A percentile compares a stretch with the other conserved stretches of the same genome.
Conservation (phyloP, 2,329 filamentous ascomycete species). For the Aspergillus thermomutatus region DNA sequence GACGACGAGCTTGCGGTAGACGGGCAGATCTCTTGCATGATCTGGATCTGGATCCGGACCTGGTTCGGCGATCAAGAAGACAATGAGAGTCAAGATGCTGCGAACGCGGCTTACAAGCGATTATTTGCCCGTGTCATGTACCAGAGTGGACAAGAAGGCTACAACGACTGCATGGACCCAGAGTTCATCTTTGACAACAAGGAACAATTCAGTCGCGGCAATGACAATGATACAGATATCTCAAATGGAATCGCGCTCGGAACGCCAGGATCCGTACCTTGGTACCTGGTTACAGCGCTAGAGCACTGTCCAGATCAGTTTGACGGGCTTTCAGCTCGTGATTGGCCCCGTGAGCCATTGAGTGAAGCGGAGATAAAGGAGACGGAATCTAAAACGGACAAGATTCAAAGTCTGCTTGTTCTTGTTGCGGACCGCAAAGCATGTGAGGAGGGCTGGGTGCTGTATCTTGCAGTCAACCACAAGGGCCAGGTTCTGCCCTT, state of each 20-base stretch:
- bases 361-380: not conserved
- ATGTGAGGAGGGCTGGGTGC: too few relatives aligned
- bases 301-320: constrained; percentile 15
- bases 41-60: constrained; percentile 14
- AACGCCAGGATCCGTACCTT: constrained; percentile 11
- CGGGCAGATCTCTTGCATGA: constrained; percentile 3
- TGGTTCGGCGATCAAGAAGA: constrained; percentile 14
- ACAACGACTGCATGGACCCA: not conserved
- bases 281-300: constrained; percentile 11
- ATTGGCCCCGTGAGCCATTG: not conserved
- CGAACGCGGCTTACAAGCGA: constrained; percentile 9
- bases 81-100: constrained; percentile 7
- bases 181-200: constrained; percentile 5
- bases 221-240: not conserved
- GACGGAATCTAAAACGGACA: not conserved
- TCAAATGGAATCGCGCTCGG: constrained; percentile 9
- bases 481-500: too few relatives aligned
- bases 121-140: constrained; percentile 1
- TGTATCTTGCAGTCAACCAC: too few relatives aligned
- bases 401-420: constrained; percentile 8
- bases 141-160: not conserved
- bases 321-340: constrained; percentile 7
- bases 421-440: constrained; percentile 17
- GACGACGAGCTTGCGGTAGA: constrained; percentile 7
- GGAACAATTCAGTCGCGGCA: not conserved